Percentiles rank a stretch among this genome's conserved stretches.
Evolutionary conservation across 2,329 filamentous ascomycete species (phyloP).

Genomic region (Verticillium albo-atrum): DNA sequence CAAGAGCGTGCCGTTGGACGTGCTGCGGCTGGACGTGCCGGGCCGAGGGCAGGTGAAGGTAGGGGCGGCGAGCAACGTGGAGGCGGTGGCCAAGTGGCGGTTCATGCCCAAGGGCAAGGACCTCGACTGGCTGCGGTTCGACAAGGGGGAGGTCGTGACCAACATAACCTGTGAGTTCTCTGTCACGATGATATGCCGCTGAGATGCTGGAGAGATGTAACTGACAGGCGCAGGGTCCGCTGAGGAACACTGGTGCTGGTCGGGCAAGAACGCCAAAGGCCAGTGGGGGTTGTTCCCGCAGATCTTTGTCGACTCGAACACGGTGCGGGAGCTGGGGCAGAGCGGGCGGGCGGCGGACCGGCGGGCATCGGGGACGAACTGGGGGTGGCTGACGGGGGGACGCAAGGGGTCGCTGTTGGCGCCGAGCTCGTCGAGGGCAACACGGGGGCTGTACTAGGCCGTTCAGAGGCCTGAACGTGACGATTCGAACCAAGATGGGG

Average conservation of each 20-base stretch:
- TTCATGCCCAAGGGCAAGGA: slow-evolving; percentile 41
- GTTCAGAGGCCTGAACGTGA: no score
- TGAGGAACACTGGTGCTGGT: slow-evolving; percentile 52
- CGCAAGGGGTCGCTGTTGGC: slow-evolving; percentile 23
- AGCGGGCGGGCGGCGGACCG: slow-evolving; percentile 22
- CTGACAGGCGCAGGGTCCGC: slow-evolving; percentile 30
- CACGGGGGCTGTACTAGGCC: not conserved
- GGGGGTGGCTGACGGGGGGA: not conserved
- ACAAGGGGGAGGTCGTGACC: slow-evolving; percentile 61
- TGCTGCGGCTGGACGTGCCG: slow-evolving; percentile 43
- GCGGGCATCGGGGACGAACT: not conserved
- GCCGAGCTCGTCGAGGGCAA: slow-evolving; percentile 23
- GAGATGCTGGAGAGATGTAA: no score
- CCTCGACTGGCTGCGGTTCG: slow-evolving; percentile 53
- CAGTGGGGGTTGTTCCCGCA: slow-evolving; percentile 50
- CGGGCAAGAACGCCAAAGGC: slow-evolving; percentile 46
- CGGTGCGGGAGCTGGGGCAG: slow-evolving; percentile 32
- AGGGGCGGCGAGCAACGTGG: slow-evolving; percentile 40
- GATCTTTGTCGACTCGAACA: slow-evolving; percentile 41
- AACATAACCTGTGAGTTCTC: slow-evolving; percentile 54
- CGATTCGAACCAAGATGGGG: no score
- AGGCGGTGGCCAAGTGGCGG: slow-evolving; percentile 48
- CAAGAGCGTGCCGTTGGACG: slow-evolving; percentile 44
- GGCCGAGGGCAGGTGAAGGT: slow-evolving; percentile 40
- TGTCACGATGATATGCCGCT: no score